A percentile compares a stretch with the other conserved stretches of the same genome.
These are phyloP conservation scores for Hypoxylon sp. DNA, from an alignment of 2,329 filamentous ascomycete genomes.

Conservation along the genomic window DNA sequence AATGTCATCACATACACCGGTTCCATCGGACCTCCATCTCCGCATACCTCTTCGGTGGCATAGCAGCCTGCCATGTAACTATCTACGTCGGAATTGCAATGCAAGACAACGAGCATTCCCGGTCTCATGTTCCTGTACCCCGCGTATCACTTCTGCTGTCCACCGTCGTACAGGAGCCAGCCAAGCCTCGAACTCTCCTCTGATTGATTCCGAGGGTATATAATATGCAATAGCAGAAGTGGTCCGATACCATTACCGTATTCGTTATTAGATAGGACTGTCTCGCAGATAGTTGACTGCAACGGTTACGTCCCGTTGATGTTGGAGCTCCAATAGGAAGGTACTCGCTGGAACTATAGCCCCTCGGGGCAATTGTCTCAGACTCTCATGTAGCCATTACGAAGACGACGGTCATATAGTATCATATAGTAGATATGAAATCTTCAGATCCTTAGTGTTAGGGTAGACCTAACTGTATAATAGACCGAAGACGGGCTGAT, in stretches of 20 bases:
- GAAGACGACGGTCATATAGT: not conserved
- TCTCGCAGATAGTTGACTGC: slow-evolving; percentile 11
- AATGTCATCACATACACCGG: slow-evolving; percentile 7
- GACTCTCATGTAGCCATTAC: not conserved
- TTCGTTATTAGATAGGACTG: not conserved
- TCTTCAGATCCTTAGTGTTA: not conserved
- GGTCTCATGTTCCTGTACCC: slow-evolving; percentile 32
- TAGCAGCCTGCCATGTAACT: slow-evolving; percentile 23
- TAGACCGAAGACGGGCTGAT: not conserved
- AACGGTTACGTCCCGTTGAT: not conserved
- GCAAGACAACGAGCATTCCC: slow-evolving; percentile 23
- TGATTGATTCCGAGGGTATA: slow-evolving; percentile 11
- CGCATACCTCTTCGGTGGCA: slow-evolving; percentile 22
- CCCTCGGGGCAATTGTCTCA: not conserved
- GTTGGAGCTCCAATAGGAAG: not conserved
- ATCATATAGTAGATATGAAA: not conserved
- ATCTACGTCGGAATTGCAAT: not conserved
- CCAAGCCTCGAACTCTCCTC: slow-evolving; percentile 1
- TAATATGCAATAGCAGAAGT: slow-evolving; percentile 20
- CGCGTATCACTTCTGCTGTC: slow-evolving; percentile 19
- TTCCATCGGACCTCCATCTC: slow-evolving; percentile 25
- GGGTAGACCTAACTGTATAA: not conserved
- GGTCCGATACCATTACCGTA: not conserved
- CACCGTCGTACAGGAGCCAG: slow-evolving; percentile 2
- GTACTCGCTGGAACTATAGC: not conserved